Conservation (phyloP, 495 filamentous ascomycete species). For the Penicillium maclennaniae region DNA sequence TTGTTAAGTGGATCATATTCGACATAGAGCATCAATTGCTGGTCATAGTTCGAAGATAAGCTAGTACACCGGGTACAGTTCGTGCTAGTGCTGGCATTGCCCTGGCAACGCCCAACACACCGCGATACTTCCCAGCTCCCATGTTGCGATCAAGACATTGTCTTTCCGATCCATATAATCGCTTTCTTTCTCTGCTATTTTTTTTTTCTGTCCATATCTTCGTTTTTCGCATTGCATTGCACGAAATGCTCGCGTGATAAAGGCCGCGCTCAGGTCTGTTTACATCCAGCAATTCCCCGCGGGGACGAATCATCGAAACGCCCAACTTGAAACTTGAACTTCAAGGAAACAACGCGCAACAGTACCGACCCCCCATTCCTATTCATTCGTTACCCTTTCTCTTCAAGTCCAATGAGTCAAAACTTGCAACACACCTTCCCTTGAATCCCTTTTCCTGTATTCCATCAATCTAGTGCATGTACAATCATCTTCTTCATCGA, state of each 20-base stretch:
- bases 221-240: conserved; percentile 5
- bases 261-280: conserved; percentile 8
- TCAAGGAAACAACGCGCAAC: conserved; percentile 24
- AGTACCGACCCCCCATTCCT: conserved; percentile 20
- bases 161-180: neutral
- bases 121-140: neutral
- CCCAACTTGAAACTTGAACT: conserved; percentile 13
- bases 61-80: too few relatives aligned
- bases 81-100: neutral
- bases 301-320: conserved; percentile 10
- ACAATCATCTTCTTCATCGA: conserved; percentile 35
- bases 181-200: neutral
- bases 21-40: too few relatives aligned
- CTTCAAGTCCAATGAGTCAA: neutral
- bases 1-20: neutral
- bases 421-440: neutral
- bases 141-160: neutral
- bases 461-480: conserved; percentile 36
- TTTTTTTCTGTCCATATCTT: conserved; percentile 3
- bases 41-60: neutral
- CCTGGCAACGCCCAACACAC: conserved; percentile 7
- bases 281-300: conserved; percentile 13
- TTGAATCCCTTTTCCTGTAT: conserved; percentile 13
- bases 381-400: conserved; percentile 13
- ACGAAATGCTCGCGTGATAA: conserved; percentile 6